These are phyloP conservation scores for Phytophthora pseudosyringae DNA, from an alignment of 352 stramenopile genomes.

Conservation along the genomic window DNA sequence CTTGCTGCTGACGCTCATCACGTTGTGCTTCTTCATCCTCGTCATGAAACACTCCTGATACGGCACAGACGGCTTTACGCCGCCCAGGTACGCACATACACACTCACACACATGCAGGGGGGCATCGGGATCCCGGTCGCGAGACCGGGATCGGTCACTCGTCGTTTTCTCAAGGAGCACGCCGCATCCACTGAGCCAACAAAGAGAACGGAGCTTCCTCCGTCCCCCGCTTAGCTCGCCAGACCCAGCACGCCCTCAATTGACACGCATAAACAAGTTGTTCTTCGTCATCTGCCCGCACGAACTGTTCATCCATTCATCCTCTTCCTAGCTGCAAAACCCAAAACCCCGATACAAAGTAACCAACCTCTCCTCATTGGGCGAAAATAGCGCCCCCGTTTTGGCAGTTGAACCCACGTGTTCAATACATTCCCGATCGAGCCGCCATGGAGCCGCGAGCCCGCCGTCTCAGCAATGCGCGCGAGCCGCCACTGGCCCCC, in stretches of 20 bases:
- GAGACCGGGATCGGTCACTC: slow-evolving; percentile 32
- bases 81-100: slow-evolving; percentile 3
- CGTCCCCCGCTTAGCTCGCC: background rate
- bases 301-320: slow-evolving; percentile 18
- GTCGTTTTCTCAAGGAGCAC: slow-evolving; percentile 47
- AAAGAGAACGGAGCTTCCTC: slow-evolving; percentile 1
- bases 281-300: slow-evolving; percentile 48
- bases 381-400: background rate
- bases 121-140: slow-evolving; percentile 38
- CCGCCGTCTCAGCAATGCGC: slow-evolving; percentile 37
- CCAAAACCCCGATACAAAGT: background rate
- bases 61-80: background rate
- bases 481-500: slow-evolving; percentile 29
- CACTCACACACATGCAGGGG: slow-evolving; percentile 5
- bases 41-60: slow-evolving; percentile 73
- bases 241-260: slow-evolving; percentile 39
- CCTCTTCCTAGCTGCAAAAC: background rate
- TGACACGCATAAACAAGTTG: slow-evolving; percentile 62
- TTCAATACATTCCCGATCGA: slow-evolving; percentile 13
- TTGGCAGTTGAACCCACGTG: background rate
- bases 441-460: slow-evolving; percentile 55
- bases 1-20: slow-evolving; percentile 63
- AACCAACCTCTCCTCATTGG: slow-evolving; percentile 3
- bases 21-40: slow-evolving; percentile 71
- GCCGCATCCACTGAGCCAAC: background rate